Evolutionary conservation across 768 basidiomycete species (phyloP).

Genomic region (Amanita thiersii): DNA sequence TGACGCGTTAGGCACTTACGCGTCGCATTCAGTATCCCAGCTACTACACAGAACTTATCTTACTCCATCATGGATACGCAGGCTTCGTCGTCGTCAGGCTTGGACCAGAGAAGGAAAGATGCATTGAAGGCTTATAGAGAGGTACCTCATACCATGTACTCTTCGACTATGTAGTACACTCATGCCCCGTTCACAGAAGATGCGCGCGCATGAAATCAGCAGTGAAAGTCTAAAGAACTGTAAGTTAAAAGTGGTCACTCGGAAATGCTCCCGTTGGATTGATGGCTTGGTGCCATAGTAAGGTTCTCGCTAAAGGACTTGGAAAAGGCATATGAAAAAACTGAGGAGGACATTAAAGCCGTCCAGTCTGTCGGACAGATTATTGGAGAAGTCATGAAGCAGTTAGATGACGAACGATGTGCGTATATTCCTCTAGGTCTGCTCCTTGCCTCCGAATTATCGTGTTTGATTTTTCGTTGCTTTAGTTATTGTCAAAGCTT

Average conservation of each 20-base stretch:
- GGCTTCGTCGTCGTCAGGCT: slow-evolving; percentile 43
- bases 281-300: slow-evolving; percentile 37
- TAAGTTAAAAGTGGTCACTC: slow-evolving; percentile 30
- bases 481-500: slow-evolving; percentile 95
- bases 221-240: slow-evolving; percentile 87
- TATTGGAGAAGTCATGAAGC: slow-evolving; percentile 98
- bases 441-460: slow-evolving; percentile 5
- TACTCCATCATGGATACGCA: slow-evolving; percentile 31
- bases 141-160: slow-evolving; percentile 23
- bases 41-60: slow-evolving; percentile 11
- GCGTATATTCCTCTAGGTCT: slow-evolving; percentile 21
- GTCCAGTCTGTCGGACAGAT: slow-evolving; percentile 99
- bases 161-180: slow-evolving; percentile 1
- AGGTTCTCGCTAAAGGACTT: slow-evolving; percentile 86
- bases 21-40: slow-evolving; percentile 18
- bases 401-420: slow-evolving; percentile 97
- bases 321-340: slow-evolving; percentile 86
- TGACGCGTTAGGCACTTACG: slow-evolving; percentile 31
- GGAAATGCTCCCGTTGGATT: not conserved
- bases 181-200: slow-evolving; percentile 57
- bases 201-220: slow-evolving; percentile 82
- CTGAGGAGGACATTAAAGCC: slow-evolving; percentile 98
- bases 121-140: slow-evolving; percentile 74
- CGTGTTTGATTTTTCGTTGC: slow-evolving; percentile 1
- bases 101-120: slow-evolving; percentile 68